A percentile compares a stretch with the other conserved stretches of the same genome.
phyloP scores from a whole-genome alignment of 2,329 filamentous ascomycete species.

The Fusarium luffae region DNA sequence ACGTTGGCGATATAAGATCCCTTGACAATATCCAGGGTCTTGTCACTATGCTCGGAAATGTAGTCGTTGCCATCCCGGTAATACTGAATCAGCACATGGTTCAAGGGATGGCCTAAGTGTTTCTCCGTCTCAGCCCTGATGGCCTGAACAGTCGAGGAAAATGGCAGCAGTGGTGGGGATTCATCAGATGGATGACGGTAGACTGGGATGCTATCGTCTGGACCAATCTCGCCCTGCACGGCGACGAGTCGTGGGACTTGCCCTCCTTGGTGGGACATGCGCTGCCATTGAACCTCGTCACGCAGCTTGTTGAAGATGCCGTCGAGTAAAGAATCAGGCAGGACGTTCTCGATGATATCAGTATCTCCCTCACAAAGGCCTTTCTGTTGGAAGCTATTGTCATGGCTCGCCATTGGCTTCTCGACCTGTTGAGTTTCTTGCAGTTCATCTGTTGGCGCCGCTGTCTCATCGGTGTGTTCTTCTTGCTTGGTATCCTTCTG shows the following conservation, averaged over 20 bases:
- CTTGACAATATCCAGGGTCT: conserved; percentile 88
- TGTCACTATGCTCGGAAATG: conserved; percentile 97
- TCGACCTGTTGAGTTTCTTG: conserved; percentile 15
- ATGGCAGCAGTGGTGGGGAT: conserved; percentile 79
- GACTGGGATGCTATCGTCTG: conserved; percentile 82
- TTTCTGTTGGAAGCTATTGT: conserved; percentile 52
- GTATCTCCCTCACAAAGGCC: conserved; percentile 85
- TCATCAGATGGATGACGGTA: conserved; percentile 96
- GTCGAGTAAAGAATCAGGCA: conserved; percentile 66
- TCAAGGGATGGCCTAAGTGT: conserved; percentile 80
- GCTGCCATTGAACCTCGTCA: conserved; percentile 85
- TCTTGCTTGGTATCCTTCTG: neutral
- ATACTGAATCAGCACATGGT: conserved; percentile 92
- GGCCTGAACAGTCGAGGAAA: conserved; percentile 76
- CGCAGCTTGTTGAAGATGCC: conserved; percentile 76
- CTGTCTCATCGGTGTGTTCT: conserved; percentile 1
- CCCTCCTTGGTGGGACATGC: conserved; percentile 91
- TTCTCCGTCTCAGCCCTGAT: conserved; percentile 77
- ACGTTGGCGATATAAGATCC: conserved; percentile 90
- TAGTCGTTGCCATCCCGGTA: conserved; percentile 91
- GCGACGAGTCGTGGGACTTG: conserved; percentile 92
- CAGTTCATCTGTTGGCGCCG: neutral
- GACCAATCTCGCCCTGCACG: conserved; percentile 79
- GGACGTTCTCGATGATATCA: conserved; percentile 74
- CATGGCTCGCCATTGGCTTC: conserved; percentile 5